Base-by-base conservation (phyloP, 768 basidiomycete species). In the Xanthoconium purpureum region DNA sequence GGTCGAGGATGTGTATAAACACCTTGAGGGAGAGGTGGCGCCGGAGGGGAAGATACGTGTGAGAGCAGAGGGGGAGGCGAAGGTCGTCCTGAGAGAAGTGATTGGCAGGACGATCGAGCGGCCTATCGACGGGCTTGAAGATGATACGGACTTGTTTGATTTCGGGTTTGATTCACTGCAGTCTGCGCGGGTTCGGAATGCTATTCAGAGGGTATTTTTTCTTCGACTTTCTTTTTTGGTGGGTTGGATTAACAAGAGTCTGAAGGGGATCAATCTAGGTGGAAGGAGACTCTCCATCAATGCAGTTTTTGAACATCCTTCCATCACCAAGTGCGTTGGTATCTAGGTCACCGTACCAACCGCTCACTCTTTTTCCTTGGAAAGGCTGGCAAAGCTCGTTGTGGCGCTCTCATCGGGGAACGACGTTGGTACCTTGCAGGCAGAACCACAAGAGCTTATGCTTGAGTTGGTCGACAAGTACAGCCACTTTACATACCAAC, bases 91-190 rank as follows among this genome's bases (percentile, higher is more conserved):
- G 0, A 61, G 51, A 39, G 56, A 58, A 18, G 5, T 68, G 17
- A 62, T 71, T 28, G 33, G 33, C 33, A 60, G 37, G 69, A 71
- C 56, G 39, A 48, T 71, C 48, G 57, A 69, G 38, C 47, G 57
- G 30, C 54, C 57, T 11, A 46, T 57, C 3, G 58, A 60, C 12
- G 42, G 43, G 15, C 58, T 69, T n/a, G 47, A 56, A 42, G 64
- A 69, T 36, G 62, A 69, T n/a, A 74, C 73, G 28, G 80, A 81
- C 51, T 47, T 78, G 28, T 78, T 78, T 39, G 63, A 75, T 0
- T 81, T 77, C 46, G 83, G 83, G 28, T 71, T 84, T 32, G 80
- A 84, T 63, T 82, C 82, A 9, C 61, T 84, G 20, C 78, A 82
- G 56, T 79, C 78, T 12, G 77, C 78, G 5, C 69, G 80, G n/a